Base-by-base conservation (phyloP, 108 stramenopile genomes). In the Skeletonema tropicum region DNA sequence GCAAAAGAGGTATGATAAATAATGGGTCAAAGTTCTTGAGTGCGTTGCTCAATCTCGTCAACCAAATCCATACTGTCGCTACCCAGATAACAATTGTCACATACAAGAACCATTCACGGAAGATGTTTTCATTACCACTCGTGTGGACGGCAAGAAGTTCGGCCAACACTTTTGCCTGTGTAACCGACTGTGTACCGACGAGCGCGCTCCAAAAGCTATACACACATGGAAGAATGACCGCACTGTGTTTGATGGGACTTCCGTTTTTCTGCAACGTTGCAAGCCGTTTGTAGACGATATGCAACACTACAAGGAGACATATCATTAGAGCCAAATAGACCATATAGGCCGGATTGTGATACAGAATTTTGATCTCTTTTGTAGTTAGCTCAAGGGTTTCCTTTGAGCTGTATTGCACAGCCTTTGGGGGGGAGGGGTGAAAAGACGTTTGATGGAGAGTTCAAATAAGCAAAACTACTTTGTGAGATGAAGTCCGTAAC, bases 1-100 rank as follows among this genome's bases (percentile, higher is more conserved):
- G 90, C 26, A 92, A 76, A 6, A 87, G 79, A 19, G 91, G 91
- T 60, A 92, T 90, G 83, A 92, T 92, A 77, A 92, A 90, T 3
- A 92, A 70, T 42, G 89, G 89, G 75, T 90, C 84, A 60, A 90
- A 92, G 59, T 64, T 75, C 13, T 64, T 59, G 12, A 92, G 81
- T 10, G 89, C 88, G 11, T 74, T 46, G 42, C 90, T 92, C 41
- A 92, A 80, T 8, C 91, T 66, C 25, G 75, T 49, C 6, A 92
- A 64, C 91, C 91, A 92, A 25, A 92, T 85, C 30, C 70, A 32
- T 1, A 79, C 87, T 0, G 83, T 80, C 31, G 66, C 15, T 0
- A 86, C 31, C 89, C 88, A 89, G 3, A 87, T 26, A 0, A 90
- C 30, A n/a, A 90, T 35, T 45, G 88, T 87, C 5, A 87, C 33